These are phyloP conservation scores for Balakata baccata DNA, from an alignment of 345 rosid genomes.

Conservation along the genomic window DNA sequence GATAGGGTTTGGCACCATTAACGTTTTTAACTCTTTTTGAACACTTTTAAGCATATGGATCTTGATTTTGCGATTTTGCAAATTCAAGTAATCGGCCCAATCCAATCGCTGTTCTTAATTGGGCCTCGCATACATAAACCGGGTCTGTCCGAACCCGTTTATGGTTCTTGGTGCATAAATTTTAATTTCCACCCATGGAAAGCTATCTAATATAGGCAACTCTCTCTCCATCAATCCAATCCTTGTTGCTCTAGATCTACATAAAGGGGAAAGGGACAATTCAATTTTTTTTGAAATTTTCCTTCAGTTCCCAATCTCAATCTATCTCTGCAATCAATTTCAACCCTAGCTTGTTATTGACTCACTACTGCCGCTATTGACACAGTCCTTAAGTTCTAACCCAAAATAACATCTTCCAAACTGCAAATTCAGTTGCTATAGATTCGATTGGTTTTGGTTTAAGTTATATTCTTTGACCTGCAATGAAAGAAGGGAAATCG, in stretches of 20 bases:
- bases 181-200: not conserved
- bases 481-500: constrained; percentile 33
- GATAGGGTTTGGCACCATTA: too few relatives aligned
- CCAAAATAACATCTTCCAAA: not conserved
- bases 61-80: too few relatives aligned
- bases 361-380: not conserved
- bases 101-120: too few relatives aligned
- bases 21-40: too few relatives aligned
- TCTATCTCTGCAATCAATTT: not conserved
- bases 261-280: not conserved
- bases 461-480: not conserved
- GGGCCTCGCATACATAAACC: too few relatives aligned
- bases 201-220: not conserved
- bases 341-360: constrained; percentile 6
- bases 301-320: not conserved
- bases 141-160: too few relatives aligned
- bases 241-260: not conserved
- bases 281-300: not conserved
- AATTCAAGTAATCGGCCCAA: too few relatives aligned
- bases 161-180: too few relatives aligned
- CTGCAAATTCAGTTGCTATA: not conserved
- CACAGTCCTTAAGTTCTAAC: not conserved
- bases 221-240: not conserved
- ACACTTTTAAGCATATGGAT: too few relatives aligned
- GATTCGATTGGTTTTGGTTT: not conserved